Base-by-base conservation (phyloP, 164 flowering plant species). In the Magnolia changhungtana region DNA sequence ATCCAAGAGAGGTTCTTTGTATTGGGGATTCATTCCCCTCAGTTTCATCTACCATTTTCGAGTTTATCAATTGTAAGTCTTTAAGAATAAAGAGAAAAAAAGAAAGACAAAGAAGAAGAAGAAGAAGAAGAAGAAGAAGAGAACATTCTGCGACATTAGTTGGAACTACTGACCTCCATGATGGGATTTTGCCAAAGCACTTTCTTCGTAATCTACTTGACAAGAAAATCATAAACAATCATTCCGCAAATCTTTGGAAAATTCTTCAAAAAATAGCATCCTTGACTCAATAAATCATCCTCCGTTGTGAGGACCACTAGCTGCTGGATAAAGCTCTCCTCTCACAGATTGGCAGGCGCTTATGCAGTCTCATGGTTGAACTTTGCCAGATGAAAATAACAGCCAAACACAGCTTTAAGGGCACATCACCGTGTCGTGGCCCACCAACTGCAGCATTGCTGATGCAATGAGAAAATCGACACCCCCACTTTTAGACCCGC, bases 401-500 rank as follows among this genome's bases (percentile, higher is more conserved):
- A 55, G 13, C 11, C 13, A 55, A 55, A 11, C 16, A 11, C 61
- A 55, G 61, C 61, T 11, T 11, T 55, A 55, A 11, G 18, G 18
- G 61, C 18, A 11, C 61, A 11, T 8, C 61, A 16, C 61, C 2
- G 2, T 55, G 13, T 55, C 61, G 14, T 55, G 61, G 16, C 18
- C 18, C 61, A 55, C n/a, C 49, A 29, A 65, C 68, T 20, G n/a
- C 16, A 0, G 21, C 50, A 68, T 5, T 68, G 16, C 71, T 14
- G n/a, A 24, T 27, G 71, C 45, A 68, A 66, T 21, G 31, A 29
- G 10, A 16, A 68, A 11, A 19, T 50, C 61, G 1, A 16, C 1
- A 68, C 18, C 18, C n/a, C 18, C 67, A 69, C 19, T 11, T 19
- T 63, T 20, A 20, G 59, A 5, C 63, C 24, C 75, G 90, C 80